Base-by-base conservation (phyloP, 805 yeast species). In the Brettanomyces custersianus region DNA sequence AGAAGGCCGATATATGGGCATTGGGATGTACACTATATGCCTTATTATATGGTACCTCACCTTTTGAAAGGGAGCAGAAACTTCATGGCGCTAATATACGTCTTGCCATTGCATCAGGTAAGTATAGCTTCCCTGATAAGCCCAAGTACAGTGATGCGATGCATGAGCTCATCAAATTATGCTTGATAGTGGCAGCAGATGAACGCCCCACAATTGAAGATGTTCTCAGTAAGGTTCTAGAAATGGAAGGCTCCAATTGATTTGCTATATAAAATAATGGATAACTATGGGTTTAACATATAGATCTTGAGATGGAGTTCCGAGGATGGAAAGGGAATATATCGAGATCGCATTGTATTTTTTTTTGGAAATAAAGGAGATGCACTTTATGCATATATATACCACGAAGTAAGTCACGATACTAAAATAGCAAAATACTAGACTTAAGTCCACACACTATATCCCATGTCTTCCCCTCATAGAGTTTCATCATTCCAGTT, bases 1-100 rank as follows among this genome's bases (percentile, higher is more conserved):
- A 84, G 48, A 71, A 72, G 40, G 77, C 82, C 4, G 97, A 88
- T 55, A 74, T 90, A 19, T 88, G 97, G 97, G 80, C 94, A 3
- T 57, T 88, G 20, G 97, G 97, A 0, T 86, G 96, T 51, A 65
- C 86, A 1, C 54, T 86, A 13, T 88, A 83, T 55, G 74, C 87
- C 1, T 59, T 84, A 44, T 66, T 90, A 55, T 88, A 82, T 59
- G 80, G 81, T 0, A 67, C 68, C 21, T 82, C 95, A 4, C 97
- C 97, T 1, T 88, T 88, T 55, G 95, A 87, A 52, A 68, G 84
- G 51, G 78, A 82, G 53, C 92, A 85, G 49, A 68, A 73, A 31
- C 77, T 80, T 28, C 74, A 77, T 40, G 96, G 96, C 12, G 95
- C 94, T 4, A 82, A 80, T 44, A 64, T 87, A 45, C 75, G 68